phyloP scores from a whole-genome alignment of 345 rosid genomes.

The Conringia planisiliqua region DNA sequence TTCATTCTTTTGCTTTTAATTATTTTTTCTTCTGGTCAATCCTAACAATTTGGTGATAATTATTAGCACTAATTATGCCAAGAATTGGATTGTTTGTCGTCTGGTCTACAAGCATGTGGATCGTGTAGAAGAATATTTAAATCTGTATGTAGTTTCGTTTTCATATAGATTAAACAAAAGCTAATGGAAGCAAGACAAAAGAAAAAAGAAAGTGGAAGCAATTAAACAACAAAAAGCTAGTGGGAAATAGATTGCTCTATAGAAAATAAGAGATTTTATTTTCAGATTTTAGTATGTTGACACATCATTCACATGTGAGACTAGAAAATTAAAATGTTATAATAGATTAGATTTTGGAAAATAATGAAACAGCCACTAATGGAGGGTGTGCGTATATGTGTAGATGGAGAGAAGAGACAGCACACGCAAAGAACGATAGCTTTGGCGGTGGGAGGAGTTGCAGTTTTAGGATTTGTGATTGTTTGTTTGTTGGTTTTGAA shows the following conservation, averaged over 20 bases:
- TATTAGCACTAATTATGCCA: neutral
- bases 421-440: conserved; percentile 72
- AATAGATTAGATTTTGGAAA: no score
- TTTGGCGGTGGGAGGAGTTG: conserved; percentile 77
- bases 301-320: neutral
- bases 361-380: neutral
- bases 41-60: neutral
- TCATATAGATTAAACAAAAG: neutral
- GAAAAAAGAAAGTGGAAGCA: neutral
- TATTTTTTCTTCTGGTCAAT: neutral
- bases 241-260: conserved; percentile 5
- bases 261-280: neutral
- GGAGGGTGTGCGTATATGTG: conserved; percentile 2
- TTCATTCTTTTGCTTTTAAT: neutral
- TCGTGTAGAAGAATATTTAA: neutral
- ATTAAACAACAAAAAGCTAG: neutral
- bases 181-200: neutral
- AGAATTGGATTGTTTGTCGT: neutral
- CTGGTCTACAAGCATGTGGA: neutral
- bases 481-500: conserved; percentile 60
- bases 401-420: conserved; percentile 42
- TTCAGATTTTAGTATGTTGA: neutral
- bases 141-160: neutral
- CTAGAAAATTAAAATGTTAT: no score
- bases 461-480: conserved; percentile 59